Evolutionary conservation across 2,329 filamentous ascomycete species (phyloP).

Genomic region (Sporothrix pseudoabietina): DNA sequence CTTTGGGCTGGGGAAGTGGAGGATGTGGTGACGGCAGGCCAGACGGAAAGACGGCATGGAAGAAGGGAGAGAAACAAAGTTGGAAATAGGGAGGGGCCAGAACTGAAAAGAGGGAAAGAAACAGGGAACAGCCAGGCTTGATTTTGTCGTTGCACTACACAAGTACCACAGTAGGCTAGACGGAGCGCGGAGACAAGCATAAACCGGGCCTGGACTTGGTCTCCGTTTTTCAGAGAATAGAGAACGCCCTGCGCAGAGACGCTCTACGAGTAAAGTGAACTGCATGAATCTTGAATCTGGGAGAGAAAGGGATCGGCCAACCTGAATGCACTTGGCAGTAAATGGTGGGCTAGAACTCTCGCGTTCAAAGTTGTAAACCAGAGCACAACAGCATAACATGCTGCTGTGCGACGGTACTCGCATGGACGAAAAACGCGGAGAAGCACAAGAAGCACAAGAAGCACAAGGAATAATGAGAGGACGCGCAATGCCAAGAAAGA

Average conservation of each 20-base stretch:
- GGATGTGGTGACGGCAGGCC: background rate
- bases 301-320: background rate
- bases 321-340: background rate
- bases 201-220: background rate
- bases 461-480: background rate
- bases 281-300: too few species aligned
- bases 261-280: background rate
- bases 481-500: constrained; percentile 21
- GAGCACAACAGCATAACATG: constrained; percentile 6
- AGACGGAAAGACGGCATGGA: background rate
- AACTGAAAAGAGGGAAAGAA: background rate
- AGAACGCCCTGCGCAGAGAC: background rate
- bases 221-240: background rate
- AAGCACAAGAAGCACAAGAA: background rate
- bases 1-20: constrained; percentile 19
- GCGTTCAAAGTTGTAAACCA: background rate
- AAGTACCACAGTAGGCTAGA: background rate
- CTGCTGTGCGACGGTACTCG: background rate
- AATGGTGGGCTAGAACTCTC: background rate
- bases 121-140: background rate
- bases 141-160: background rate
- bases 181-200: background rate
- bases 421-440: background rate
- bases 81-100: constrained; percentile 2
- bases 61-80: background rate